Conservation (phyloP, 73 alveolate species). For the Blepharisma stoltei region DNA sequence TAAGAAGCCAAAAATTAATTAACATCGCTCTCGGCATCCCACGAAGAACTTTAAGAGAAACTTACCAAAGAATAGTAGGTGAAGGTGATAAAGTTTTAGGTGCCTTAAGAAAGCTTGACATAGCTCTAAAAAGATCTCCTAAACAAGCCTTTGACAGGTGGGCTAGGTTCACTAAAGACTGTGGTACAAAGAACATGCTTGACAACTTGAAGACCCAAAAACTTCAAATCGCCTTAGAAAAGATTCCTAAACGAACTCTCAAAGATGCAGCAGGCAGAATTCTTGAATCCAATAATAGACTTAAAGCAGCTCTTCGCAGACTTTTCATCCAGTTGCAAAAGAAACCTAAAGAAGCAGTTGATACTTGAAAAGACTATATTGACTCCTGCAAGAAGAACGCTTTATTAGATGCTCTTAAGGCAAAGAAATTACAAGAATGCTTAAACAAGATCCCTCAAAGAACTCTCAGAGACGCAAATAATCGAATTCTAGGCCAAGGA, state of each 20-base stretch:
- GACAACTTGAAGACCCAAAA: background rate
- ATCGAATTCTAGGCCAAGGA: background rate
- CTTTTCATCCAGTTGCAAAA: background rate
- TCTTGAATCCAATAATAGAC: background rate
- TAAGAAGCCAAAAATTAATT: background rate
- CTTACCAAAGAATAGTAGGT: slow-evolving; percentile 1
- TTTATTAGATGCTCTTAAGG: background rate
- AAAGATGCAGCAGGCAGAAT: background rate
- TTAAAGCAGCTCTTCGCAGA: background rate
- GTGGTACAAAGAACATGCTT: background rate
- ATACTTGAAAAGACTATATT: background rate
- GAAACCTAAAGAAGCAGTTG: background rate
- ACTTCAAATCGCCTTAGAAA: background rate
- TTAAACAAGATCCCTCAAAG: background rate
- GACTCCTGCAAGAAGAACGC: background rate
- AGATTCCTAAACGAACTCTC: background rate
- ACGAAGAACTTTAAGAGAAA: background rate
- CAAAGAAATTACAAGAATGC: background rate
- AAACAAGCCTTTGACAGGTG: background rate
- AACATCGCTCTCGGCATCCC: background rate
- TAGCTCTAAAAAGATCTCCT: background rate
- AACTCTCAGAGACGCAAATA: background rate
- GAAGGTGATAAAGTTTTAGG: slow-evolving; percentile 21
- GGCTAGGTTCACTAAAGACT: background rate
- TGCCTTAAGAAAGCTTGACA: background rate